Evolutionary conservation across 2,329 filamentous ascomycete genomes (phyloP).

Genomic region (Talaromyces sp.): DNA sequence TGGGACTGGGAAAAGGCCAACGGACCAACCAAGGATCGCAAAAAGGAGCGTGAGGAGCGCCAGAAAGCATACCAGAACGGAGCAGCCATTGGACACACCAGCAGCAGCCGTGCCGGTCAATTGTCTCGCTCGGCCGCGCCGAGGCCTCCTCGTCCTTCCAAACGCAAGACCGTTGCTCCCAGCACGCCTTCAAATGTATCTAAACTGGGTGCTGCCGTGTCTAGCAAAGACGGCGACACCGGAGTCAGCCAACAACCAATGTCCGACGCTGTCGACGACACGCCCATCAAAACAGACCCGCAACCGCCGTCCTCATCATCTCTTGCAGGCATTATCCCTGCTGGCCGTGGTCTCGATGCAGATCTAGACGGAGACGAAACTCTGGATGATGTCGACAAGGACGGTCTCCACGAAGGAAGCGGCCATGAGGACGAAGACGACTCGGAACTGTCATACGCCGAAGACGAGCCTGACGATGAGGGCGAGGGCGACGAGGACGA

Average conservation of each 20-base stretch:
- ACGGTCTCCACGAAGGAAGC: conserved; percentile 30
- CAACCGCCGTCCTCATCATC: not conserved
- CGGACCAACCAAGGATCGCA: conserved; percentile 32
- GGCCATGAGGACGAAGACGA: conserved; percentile 28
- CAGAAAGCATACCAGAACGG: conserved; percentile 25
- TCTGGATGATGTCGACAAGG: conserved; percentile 34
- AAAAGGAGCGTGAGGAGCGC: conserved; percentile 32
- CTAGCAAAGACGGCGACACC: not conserved
- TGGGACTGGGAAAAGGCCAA: conserved; percentile 42
- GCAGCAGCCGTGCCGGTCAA: conserved; percentile 11
- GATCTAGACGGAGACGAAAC: conserved; percentile 28
- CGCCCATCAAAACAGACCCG: not conserved
- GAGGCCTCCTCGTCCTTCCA: conserved; percentile 7
- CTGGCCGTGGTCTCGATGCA: conserved; percentile 3
- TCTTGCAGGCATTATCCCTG: not conserved
- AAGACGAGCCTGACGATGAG: conserved; percentile 17
- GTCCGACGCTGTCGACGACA: not conserved
- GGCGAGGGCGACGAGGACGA: conserved; percentile 18
- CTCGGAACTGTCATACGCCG: conserved; percentile 10
- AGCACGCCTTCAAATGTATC: conserved; percentile 5
- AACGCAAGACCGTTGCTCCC: conserved; percentile 8
- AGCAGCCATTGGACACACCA: conserved; percentile 13
- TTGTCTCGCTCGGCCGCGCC: conserved; percentile 6
- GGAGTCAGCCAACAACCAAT: not conserved
- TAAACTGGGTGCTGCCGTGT: conserved; percentile 9